Evolutionary conservation across 1,284 basidiomycete genomes (phyloP).

Genomic region (Ustilago bromivora): DNA sequence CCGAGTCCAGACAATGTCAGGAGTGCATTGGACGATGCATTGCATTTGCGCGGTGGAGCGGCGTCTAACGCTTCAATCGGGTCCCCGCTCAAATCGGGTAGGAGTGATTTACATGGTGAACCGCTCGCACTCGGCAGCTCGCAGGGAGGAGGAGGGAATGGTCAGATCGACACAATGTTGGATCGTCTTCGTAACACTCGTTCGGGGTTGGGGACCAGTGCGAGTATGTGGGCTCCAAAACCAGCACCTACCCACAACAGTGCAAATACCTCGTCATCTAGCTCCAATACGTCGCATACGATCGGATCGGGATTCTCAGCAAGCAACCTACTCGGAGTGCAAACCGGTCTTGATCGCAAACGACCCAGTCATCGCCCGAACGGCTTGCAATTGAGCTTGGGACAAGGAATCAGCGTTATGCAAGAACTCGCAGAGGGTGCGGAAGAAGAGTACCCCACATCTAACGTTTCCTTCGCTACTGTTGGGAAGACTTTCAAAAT

Average conservation of each 20-base stretch:
- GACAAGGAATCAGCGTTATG: constrained; percentile 53
- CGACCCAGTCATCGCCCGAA: constrained; percentile 47
- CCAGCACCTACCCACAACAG: constrained; percentile 14
- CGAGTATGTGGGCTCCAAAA: constrained; percentile 56
- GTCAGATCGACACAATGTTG: constrained; percentile 52
- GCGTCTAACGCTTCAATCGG: constrained; percentile 29
- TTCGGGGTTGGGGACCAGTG: constrained; percentile 38
- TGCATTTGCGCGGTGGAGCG: constrained; percentile 35
- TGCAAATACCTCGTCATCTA: not conserved
- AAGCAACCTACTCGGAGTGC: constrained; percentile 38
- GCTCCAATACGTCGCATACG: constrained; percentile 21
- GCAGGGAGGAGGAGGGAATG: not conserved
- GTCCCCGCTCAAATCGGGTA: constrained; percentile 34
- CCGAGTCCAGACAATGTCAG: constrained; percentile 29
- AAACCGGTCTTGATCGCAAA: constrained; percentile 34
- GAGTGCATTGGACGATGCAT: constrained; percentile 37
- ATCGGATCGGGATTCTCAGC: constrained; percentile 28
- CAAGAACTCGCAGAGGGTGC: constrained; percentile 48
- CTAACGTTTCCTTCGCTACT: constrained; percentile 27
- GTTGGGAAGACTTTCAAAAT: constrained; percentile 28
- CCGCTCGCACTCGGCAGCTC: constrained; percentile 22
- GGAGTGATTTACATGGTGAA: constrained; percentile 24
- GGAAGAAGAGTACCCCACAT: constrained; percentile 36
- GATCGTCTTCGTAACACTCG: constrained; percentile 43
- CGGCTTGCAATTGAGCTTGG: constrained; percentile 48